Evolutionary conservation across 106 monocot species (phyloP).

Genomic region (Dioscorea alata): DNA sequence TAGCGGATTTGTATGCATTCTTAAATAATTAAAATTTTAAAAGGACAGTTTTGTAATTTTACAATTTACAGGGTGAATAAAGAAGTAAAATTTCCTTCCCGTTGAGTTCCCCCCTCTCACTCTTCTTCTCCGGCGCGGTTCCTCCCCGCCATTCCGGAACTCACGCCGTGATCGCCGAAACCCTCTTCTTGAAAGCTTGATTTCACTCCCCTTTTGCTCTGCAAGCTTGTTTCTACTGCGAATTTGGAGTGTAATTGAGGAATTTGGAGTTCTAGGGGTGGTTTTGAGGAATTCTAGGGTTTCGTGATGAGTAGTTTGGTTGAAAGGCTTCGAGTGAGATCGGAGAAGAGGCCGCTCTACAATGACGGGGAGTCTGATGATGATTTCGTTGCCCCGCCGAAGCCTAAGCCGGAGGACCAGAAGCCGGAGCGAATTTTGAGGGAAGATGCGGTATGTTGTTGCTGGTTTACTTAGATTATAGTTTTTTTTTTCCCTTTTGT

Average conservation of each 20-base stretch:
- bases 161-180: no score
- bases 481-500: neutral
- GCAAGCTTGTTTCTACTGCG: no score
- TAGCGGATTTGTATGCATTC: no score
- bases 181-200: no score
- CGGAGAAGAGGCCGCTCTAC: constrained; percentile 76
- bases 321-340: constrained; percentile 88
- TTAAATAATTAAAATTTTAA: no score
- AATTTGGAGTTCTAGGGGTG: neutral
- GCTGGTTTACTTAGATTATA: neutral
- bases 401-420: constrained; percentile 17
- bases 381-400: constrained; percentile 25
- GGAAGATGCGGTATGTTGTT: constrained; percentile 61
- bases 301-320: constrained; percentile 79
- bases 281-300: constrained; percentile 8
- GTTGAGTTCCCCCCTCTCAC: no score
- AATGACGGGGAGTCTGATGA: constrained; percentile 71
- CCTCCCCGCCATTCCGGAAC: no score
- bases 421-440: constrained; percentile 40
- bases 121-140: no score
- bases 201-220: no score
- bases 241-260: neutral
- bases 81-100: no score
- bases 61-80: no score
- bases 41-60: no score